Evolutionary conservation across 2,329 filamentous ascomycete species (phyloP).

Genomic region (Ploettnerulaceae sp.): DNA sequence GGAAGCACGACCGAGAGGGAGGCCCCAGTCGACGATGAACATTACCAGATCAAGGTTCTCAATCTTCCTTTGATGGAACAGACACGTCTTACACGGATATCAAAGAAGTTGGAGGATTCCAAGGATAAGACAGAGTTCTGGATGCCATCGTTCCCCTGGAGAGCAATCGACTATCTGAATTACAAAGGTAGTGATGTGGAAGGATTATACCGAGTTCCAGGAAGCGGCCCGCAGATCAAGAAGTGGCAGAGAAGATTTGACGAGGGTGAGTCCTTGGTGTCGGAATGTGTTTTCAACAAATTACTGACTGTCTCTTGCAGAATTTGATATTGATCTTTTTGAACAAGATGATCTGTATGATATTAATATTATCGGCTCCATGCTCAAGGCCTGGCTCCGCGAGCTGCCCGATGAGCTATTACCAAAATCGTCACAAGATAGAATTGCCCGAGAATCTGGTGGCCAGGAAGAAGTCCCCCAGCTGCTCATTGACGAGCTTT

Average conservation of each 20-base stretch:
- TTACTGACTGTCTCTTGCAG: constrained; percentile 40
- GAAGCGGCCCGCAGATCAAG: constrained; percentile 84
- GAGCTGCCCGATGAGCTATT: constrained; percentile 93
- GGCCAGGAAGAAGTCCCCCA: constrained; percentile 78
- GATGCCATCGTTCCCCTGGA: constrained; percentile 96
- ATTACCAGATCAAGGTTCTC: constrained; percentile 80
- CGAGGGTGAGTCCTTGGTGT: constrained; percentile 51
- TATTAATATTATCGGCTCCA: constrained; percentile 92
- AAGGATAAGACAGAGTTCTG: constrained; percentile 96
- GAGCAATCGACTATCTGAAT: constrained; percentile 94
- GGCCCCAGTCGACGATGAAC: constrained; percentile 66
- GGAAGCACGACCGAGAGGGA: constrained; percentile 65
- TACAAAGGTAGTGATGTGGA: constrained; percentile 93
- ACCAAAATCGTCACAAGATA: constrained; percentile 75
- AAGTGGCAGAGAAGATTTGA: constrained; percentile 92
- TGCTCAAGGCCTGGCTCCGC: constrained; percentile 94
- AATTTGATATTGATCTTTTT: constrained; percentile 85
- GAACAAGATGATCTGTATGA: constrained; percentile 85
- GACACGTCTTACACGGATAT: constrained; percentile 85
- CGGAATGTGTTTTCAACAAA: background rate
- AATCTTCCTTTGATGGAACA: constrained; percentile 84
- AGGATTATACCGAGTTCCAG: constrained; percentile 86
- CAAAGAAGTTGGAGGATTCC: constrained; percentile 80
- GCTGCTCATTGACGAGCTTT: constrained; percentile 83
- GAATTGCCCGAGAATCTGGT: constrained; percentile 73